Conservation (phyloP, 2,329 filamentous ascomycete genomes). For the Epichloe hybrida region DNA sequence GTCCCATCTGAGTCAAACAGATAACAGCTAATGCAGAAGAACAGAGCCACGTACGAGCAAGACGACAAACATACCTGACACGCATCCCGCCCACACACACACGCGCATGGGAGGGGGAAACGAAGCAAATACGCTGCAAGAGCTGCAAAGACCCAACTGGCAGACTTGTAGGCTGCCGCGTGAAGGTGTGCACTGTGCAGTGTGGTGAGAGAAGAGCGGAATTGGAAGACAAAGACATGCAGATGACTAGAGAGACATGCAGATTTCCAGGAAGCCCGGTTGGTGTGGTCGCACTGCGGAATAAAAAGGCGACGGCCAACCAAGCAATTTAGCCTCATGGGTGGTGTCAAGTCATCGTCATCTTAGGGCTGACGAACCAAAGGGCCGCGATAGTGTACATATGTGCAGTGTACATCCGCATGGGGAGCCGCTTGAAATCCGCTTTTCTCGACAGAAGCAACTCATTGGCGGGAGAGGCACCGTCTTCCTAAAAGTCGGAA, state of each 20-base stretch:
- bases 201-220: background rate
- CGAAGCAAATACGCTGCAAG: background rate
- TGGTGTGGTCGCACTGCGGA: background rate
- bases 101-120: background rate
- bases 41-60: no score
- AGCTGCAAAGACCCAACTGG: background rate
- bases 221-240: background rate
- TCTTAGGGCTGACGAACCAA: constrained; percentile 7
- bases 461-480: background rate
- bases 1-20: no score
- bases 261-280: background rate
- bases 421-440: constrained; percentile 1
- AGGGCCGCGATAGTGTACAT: background rate
- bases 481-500: background rate
- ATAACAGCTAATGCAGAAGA: no score
- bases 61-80: background rate
- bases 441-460: background rate
- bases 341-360: background rate
- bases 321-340: constrained; percentile 2
- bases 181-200: background rate
- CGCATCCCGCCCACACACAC: background rate
- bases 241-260: background rate
- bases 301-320: background rate
- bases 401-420: background rate
- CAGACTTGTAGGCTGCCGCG: constrained; percentile 3